These are phyloP conservation scores for Oryza nivara DNA, from an alignment of 176 grass and related monocot species.

Conservation along the genomic window DNA sequence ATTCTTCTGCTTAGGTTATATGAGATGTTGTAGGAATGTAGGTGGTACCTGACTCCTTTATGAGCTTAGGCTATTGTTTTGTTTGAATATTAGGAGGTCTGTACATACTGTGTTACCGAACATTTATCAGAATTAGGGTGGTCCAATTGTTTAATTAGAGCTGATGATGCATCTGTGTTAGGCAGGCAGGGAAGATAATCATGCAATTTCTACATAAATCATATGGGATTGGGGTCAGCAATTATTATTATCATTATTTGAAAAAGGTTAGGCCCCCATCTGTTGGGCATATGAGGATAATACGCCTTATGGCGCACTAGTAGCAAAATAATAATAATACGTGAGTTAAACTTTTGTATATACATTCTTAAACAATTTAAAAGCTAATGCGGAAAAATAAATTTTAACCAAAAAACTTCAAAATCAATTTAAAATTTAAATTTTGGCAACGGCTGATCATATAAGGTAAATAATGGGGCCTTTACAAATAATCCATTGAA, in stretches of 20 bases:
- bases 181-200: neutral
- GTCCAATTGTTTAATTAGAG: constrained; percentile 19
- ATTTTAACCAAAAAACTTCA: too few species aligned
- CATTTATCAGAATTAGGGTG: constrained; percentile 5
- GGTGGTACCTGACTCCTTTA: neutral
- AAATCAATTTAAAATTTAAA: too few species aligned
- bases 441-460: too few species aligned
- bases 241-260: neutral
- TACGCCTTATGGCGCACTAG: too few species aligned
- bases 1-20: constrained; percentile 27
- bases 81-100: neutral
- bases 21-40: neutral
- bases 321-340: too few species aligned
- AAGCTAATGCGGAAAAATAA: too few species aligned
- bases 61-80: neutral
- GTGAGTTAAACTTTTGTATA: too few species aligned
- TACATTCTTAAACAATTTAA: too few species aligned
- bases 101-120: constrained; percentile 12
- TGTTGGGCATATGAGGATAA: too few species aligned
- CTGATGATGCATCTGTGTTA: constrained; percentile 13
- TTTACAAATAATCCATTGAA: neutral
- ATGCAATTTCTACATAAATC: neutral
- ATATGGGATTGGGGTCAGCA: neutral
- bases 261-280: neutral
- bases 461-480: too few species aligned